phyloP scores from a whole-genome alignment of 305 asterid species.

The Fraxinus velutina region DNA sequence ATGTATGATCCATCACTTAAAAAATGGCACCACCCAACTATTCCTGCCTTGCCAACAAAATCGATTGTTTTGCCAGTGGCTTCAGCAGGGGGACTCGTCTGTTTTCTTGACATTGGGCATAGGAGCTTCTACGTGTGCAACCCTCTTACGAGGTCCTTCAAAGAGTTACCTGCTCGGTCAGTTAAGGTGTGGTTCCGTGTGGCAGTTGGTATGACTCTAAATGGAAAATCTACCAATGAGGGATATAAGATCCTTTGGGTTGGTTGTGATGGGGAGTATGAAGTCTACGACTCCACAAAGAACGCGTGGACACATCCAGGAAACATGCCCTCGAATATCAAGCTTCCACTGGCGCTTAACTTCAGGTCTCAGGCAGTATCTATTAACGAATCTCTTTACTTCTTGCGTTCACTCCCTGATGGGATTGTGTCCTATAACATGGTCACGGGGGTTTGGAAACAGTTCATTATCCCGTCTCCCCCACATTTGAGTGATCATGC shows the following conservation, averaged over 20 bases:
- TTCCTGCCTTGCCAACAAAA: constrained; percentile 70
- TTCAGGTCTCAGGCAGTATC: constrained; percentile 84
- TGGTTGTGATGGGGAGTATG: constrained; percentile 77
- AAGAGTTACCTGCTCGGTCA: constrained; percentile 78
- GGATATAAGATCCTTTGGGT: constrained; percentile 86
- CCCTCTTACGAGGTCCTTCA: constrained; percentile 82
- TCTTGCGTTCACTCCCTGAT: constrained; percentile 83
- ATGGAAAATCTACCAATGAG: constrained; percentile 33
- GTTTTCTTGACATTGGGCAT: constrained; percentile 92
- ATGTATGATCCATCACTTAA: constrained; percentile 70
- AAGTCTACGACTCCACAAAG: constrained; percentile 59
- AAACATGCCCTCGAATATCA: constrained; percentile 51
- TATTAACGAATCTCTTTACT: constrained; percentile 52
- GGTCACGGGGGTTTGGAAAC: constrained; percentile 64
- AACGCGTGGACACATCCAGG: constrained; percentile 71
- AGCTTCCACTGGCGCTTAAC: constrained; percentile 77
- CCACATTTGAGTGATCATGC: constrained; percentile 61
- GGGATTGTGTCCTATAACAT: constrained; percentile 70
- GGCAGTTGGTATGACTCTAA: constrained; percentile 81
- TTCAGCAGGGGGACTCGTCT: constrained; percentile 91
- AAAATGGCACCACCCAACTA: constrained; percentile 90
- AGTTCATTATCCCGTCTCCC: constrained; percentile 65
- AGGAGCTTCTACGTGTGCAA: constrained; percentile 79
- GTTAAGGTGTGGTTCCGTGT: constrained; percentile 91
- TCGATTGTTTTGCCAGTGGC: constrained; percentile 82